phyloP scores from a whole-genome alignment of 2,329 filamentous ascomycete genomes.

The Fonsecaea erecta region DNA sequence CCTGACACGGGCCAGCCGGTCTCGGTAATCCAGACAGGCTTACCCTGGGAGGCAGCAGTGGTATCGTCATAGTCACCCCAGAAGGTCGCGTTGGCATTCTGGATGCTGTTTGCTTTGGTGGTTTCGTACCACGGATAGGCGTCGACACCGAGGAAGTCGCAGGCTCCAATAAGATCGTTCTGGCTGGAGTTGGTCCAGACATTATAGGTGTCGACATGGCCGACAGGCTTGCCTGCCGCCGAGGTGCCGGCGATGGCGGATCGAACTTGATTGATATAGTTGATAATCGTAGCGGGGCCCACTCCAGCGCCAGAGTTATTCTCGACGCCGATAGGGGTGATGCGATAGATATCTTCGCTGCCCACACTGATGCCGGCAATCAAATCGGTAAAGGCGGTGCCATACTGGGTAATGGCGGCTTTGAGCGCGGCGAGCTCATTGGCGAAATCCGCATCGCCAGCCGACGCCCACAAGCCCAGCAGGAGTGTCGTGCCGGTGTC shows the following conservation, averaged over 20 bases:
- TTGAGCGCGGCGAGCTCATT: constrained; percentile 77
- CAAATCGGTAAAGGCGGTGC: constrained; percentile 65
- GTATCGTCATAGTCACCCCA: constrained; percentile 67
- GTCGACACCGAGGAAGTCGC: constrained; percentile 83
- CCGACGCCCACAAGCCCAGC: constrained; percentile 82
- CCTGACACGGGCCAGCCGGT: constrained; percentile 68
- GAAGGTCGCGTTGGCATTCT: constrained; percentile 69
- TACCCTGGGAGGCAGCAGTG: constrained; percentile 60
- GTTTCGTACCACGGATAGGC: constrained; percentile 80
- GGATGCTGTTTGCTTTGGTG: constrained; percentile 59
- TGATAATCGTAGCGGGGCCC: constrained; percentile 64
- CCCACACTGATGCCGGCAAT: constrained; percentile 85
- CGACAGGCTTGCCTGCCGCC: constrained; percentile 64
- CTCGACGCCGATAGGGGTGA: constrained; percentile 69
- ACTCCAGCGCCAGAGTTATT: constrained; percentile 67
- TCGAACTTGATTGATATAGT: constrained; percentile 73
- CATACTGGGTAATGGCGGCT: constrained; percentile 71
- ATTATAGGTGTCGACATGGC: constrained; percentile 91
- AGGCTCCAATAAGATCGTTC: constrained; percentile 63
- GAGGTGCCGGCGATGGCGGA: constrained; percentile 66
- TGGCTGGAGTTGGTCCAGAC: constrained; percentile 76
- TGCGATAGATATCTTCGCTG: constrained; percentile 83
- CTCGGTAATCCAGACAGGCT: constrained; percentile 67
- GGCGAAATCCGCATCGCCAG: constrained; percentile 63
- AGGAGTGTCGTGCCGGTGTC: constrained; percentile 76